Base-by-base conservation (phyloP, 257 asterid species). In the Solanum habrochaites region DNA sequence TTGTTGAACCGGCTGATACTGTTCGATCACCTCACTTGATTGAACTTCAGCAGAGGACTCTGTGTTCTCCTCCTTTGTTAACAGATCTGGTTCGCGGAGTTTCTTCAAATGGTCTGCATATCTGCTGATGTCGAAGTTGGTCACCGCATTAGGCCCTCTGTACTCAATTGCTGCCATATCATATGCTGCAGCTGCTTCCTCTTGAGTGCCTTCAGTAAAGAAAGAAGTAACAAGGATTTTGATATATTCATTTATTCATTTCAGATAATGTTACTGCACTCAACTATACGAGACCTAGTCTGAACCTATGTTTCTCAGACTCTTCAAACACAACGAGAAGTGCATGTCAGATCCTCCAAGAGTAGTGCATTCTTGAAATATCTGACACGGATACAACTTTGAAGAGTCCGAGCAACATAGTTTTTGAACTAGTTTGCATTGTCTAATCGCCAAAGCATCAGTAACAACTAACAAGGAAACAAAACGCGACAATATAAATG, bases 141-240 rank as follows among this genome's bases (percentile, higher is more conserved):
- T 96, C 5, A 96, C 95, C 0, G 99, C 99, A 31, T 91, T 92
- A 8, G 96, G 86, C 5, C 99, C 99, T 89, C 98, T 83, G 88
- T 87, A 93, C 72, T 93, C 93, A 80, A 96, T 93, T 18, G 99
- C 99, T 83, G 99, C 99, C 94, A 88, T 89, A 87, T 96, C 99
- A 82, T 96, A 96, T 37, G 99, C 98, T 32, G 90, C 91, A 0
- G 99, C 99, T 37, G 99, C 99, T 90, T 96, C 98, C 91, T 96
- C 99, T 92, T 96, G 95, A 8, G 98, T 96, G 89, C 90, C 94
- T 91, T 70, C 32, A 42, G 27, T 16, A 70, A 87, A 21, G 9
- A 21, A 4, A 11, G 4, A 80, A 67, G 42, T 25, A 31, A 42
- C 67, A 21, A 85, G 45, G 23, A 31, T n/a, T 66, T 31, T 31